Base-by-base conservation (phyloP, 2,329 filamentous ascomycete species). In the Ophiocordyceps camponoti-saundersi region DNA sequence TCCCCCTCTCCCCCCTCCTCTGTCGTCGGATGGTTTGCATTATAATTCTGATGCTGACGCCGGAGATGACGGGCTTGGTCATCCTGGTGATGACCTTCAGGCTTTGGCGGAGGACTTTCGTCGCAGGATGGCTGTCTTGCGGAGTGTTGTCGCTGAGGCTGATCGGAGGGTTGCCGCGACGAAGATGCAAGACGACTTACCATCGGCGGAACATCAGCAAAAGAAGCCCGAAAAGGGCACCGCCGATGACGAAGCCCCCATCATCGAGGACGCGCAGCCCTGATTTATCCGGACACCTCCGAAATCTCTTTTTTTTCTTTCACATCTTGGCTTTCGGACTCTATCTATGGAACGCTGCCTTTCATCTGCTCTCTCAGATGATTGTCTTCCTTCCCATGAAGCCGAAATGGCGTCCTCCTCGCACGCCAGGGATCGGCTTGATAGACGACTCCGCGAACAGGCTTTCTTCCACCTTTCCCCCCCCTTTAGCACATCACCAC, bases 21-120 rank as follows among this genome's bases (percentile, higher is more conserved):
- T 10, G 56, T 53, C 2, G 57, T 56, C 32, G 48, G 56, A 20
- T 16, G 36, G n/a, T 18, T 18, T 18, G 5, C 36, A 16, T 4
- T 5, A 3, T 34, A 15, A 15, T 13, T 34, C 32, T 7, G 32
- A 15, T 34, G 32, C 12, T 16, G 32, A 34, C 16, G 16, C 16
- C 13, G 16, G 11, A 6, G 36, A 18, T 16, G 16, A 13, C 26
- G 13, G 16, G 63, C 49, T 48, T 62, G 50, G 48, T 59, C 45
- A 21, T 22, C 53, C 51, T 32, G 58, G 61, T 3, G 71, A 75
- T 44, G 71, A 77, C 48, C 72, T 77, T 48, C 62, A 65, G 2
- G 61, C 56, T 3, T 57, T 82, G 40, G 57, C 77, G 2, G 71
- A 72, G 16, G 72, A 77, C 34, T 82, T 82, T 51, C 70, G 75